Conservation (phyloP, 148 eudicot genomes). For the Rhododendron vialii region DNA sequence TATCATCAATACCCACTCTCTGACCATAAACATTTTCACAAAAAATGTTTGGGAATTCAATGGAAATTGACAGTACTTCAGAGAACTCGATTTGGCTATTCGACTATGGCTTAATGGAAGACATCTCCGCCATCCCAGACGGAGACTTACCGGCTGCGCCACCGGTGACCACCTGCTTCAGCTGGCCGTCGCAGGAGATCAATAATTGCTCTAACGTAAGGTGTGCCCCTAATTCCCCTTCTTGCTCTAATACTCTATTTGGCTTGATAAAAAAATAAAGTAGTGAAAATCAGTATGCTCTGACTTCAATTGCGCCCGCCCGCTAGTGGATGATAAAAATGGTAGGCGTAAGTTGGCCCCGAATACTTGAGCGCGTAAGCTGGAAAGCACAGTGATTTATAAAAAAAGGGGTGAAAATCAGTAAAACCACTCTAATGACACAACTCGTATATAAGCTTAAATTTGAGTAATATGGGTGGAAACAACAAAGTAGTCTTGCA, state of each 20-base stretch:
- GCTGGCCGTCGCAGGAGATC: constrained; percentile 17
- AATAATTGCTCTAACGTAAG: constrained; percentile 9
- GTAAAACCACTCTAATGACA: too few relatives aligned
- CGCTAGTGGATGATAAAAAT: not conserved
- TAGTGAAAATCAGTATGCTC: not conserved
- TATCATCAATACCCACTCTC: not conserved
- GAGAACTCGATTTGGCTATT: constrained; percentile 26
- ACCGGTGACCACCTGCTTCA: constrained; percentile 4
- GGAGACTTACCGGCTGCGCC: not conserved
- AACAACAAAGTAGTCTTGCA: too few relatives aligned
- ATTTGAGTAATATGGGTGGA: too few relatives aligned
- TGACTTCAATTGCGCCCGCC: not conserved
- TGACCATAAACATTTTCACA: not conserved
- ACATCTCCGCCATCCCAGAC: constrained; percentile 13
- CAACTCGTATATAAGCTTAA: too few relatives aligned
- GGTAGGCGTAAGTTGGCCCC: not conserved
- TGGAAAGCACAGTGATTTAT: too few relatives aligned
- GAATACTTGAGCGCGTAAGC: not conserved
- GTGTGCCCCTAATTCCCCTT: constrained; percentile 3
- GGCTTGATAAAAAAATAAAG: not conserved
- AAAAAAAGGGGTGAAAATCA: too few relatives aligned
- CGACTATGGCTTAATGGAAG: constrained; percentile 22
- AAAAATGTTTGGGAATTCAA: not conserved
- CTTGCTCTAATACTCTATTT: constrained; percentile 4
- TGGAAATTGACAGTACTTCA: constrained; percentile 24